Evolutionary conservation across 2,329 filamentous ascomycete genomes (phyloP).

Genomic region (Verticillium longisporum): DNA sequence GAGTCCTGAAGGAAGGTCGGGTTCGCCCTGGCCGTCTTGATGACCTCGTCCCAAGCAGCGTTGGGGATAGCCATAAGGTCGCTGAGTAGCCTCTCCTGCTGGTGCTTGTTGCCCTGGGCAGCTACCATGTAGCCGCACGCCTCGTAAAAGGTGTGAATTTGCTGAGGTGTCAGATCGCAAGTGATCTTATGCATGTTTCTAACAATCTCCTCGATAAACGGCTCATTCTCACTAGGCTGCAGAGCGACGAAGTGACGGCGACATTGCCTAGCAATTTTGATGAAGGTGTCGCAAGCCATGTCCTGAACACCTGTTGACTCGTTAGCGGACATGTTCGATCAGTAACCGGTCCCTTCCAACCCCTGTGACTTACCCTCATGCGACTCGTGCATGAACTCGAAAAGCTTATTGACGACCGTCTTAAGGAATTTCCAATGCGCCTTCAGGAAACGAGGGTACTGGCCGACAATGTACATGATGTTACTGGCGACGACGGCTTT

Average conservation of each 20-base stretch:
- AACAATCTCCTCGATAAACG: conserved; percentile 98
- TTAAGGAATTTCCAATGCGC: conserved; percentile 99
- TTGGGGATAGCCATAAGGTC: conserved; percentile 95
- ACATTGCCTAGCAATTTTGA: conserved; percentile 98
- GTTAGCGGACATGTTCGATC: not conserved
- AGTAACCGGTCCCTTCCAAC: not conserved
- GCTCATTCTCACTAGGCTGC: conserved; percentile 88
- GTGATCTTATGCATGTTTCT: conserved; percentile 94
- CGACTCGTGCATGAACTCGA: conserved; percentile 99
- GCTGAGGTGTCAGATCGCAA: conserved; percentile 87
- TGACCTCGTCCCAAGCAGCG: conserved; percentile 91
- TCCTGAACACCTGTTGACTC: conserved; percentile 74
- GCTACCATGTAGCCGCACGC: conserved; percentile 99
- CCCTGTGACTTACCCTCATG: conserved; percentile 66
- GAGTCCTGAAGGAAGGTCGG: conserved; percentile 82
- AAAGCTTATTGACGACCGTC: conserved; percentile 98
- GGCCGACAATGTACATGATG: conserved; percentile 99
- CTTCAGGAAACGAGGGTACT: conserved; percentile 96
- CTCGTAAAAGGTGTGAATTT: conserved; percentile 98
- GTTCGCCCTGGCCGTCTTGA: conserved; percentile 76
- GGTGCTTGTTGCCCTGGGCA: conserved; percentile 88
- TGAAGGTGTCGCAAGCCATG: conserved; percentile 99
- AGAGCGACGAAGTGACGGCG: conserved; percentile 94
- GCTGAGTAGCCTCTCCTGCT: conserved; percentile 83
- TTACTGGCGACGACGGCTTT: conserved; percentile 98